phyloP scores from a whole-genome alignment of 2,329 filamentous ascomycete genomes.

The Dothistroma pini region DNA sequence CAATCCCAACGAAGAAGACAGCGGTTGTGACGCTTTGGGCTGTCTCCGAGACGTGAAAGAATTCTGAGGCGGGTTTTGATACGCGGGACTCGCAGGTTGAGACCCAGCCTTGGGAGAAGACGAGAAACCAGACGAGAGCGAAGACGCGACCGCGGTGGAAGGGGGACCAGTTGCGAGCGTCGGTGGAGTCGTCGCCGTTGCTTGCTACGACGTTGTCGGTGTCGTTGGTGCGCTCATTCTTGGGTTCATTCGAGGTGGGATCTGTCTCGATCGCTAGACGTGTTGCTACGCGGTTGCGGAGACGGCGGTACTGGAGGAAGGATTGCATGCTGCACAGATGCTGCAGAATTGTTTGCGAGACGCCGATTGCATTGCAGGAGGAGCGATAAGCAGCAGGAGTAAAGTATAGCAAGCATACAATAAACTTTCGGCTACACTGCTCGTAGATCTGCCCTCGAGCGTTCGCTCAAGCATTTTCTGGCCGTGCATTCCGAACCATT shows the following conservation, averaged over 20 bases:
- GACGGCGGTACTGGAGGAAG: slow-evolving; percentile 2
- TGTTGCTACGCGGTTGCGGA: neutral
- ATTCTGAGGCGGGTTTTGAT: neutral
- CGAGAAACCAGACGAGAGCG: slow-evolving; percentile 4
- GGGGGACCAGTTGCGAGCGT: slow-evolving; percentile 1
- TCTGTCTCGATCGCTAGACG: neutral
- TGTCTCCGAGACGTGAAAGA: slow-evolving; percentile 5
- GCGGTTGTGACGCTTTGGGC: neutral
- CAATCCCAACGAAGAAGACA: slow-evolving; percentile 7
- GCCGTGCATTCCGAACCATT: neutral
- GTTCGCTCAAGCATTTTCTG: neutral
- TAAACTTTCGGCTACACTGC: neutral
- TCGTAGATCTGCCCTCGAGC: neutral
- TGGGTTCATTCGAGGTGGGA: neutral
- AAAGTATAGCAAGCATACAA: no score
- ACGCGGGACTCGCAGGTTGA: slow-evolving; percentile 8
- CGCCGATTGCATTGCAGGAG: neutral
- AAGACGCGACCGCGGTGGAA: slow-evolving; percentile 2
- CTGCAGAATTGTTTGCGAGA: neutral
- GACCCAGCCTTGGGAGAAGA: slow-evolving; percentile 10
- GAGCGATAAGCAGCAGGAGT: neutral
- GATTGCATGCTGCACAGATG: slow-evolving; percentile 1
- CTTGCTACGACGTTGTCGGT: neutral
- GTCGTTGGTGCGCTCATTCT: neutral
- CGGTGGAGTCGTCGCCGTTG: slow-evolving; percentile 8